Base-by-base conservation (phyloP, 345 rosid species). In the Gossypium ekmanianum region DNA sequence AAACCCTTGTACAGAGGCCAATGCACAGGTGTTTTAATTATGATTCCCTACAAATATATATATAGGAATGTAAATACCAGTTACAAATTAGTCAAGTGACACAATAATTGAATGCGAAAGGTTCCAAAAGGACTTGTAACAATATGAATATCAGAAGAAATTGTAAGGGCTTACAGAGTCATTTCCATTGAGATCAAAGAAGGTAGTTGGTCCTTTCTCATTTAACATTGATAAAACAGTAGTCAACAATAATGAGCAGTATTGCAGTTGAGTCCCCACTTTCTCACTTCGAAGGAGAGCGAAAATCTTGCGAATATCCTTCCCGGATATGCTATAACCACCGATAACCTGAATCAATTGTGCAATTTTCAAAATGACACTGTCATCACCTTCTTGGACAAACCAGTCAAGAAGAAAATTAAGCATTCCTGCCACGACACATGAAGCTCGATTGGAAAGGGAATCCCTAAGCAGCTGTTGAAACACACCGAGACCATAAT, bases 301-400 rank as follows among this genome's bases (percentile, higher is more conserved):
- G 72, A 94, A 94, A 57, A 94, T 91, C 85, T 90, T 94, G 69
- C 98, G 94, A 47, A 94, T 92, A 83, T 94, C 98, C 89, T 91
- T 94, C 75, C 98, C 98, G 74, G 98, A 94, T 79, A 94, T 87
- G 84, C 97, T 92, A 85, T 94, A 94, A 76, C 98, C 98, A 83
- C 98, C 98, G 73, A 91, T 84, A 76, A 92, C 90, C 86, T 89
- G 97, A 84, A 89, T 87, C 81, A 94, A 84, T 78, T 88, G 97
- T 2, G 93, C 88, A 77, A 91, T 91, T 85, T 87, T 89, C 87
- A 92, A 85, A 76, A 94, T 83, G 74, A 87, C 87, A 73, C 68
- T 78, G 76, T 91, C 94, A 80, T 84, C 82, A 73, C 83, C 88
- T 88, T 91, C 98, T 79, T 86, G 77, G 29, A 88, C 86, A 88